Base-by-base conservation (phyloP, 2,329 filamentous ascomycete species). In the Orbilia brochopaga region DNA sequence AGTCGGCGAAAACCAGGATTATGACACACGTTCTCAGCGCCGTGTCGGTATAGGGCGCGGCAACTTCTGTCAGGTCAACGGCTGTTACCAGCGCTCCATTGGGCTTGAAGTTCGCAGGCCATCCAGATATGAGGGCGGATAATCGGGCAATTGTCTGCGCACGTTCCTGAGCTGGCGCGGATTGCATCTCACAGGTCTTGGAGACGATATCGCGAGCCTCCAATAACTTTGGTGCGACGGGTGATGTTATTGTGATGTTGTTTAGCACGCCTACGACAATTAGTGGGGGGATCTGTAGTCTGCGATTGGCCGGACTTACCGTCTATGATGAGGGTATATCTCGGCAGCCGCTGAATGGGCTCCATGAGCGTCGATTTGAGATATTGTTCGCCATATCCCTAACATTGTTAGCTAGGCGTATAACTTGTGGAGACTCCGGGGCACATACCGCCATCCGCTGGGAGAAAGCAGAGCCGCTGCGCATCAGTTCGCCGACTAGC, bases 281-380 rank as follows among this genome's bases (percentile, higher is more conserved):
- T 48, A 48, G 44, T 17, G 5, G 23, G 48, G 23, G n/a, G 21
- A 27, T 19, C 48, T 1, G 46, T 8, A 48, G 13, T 8, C 19
- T 23, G 8, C 23, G 55, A 11, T 37, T 6, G 2, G 37, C 17
- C 13, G 30, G 2, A 11, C 57, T 30, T 59, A 74, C 73, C 92
- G 81, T 99, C 94, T 76, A 99, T 97, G 78, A 97, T 89, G 37
- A 99, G 83, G 77, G 91, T 97, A 81, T 99, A 99, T 24, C 94
- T 88, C 24, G 94, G 94, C 58, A 99, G 84, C 58, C 94, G 86
- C 79, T 99, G 94, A 0, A 99, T 92, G 1, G 94, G 94, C 80
- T 99, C 94, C 78, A 99, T 99, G 61, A 99, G 85, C 74, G 94
- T 85, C 2, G 94, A 97, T 54, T 91, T 92, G 60, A 97, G 85